A percentile compares a stretch with the other conserved stretches of the same genome.
These are phyloP conservation scores for Trypanosoma avium DNA, from an alignment of 208 protist species.

Conservation along the genomic window DNA sequence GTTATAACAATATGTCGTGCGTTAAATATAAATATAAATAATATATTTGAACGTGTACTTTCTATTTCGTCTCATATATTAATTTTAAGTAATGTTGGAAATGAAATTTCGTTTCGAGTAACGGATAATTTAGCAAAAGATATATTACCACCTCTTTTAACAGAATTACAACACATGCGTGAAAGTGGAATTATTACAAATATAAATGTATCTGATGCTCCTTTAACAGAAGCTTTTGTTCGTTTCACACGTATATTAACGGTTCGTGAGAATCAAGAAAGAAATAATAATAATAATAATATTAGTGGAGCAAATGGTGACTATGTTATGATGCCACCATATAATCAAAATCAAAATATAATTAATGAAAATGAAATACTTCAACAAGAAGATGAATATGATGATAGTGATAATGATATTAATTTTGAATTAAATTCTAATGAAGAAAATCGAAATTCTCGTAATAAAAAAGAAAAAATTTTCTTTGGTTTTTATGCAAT, in stretches of 20 bases:
- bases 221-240: conserved; percentile 19
- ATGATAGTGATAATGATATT: background rate
- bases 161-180: conserved; percentile 3
- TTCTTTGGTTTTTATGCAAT: background rate
- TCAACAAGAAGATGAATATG: background rate
- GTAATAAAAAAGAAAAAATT: background rate
- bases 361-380: background rate
- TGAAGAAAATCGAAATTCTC: background rate
- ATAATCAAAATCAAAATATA: background rate
- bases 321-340: conserved; percentile 4
- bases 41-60: conserved; percentile 8
- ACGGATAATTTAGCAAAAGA: background rate
- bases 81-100: conserved; percentile 19
- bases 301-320: background rate
- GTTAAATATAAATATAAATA: background rate
- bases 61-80: conserved; percentile 3
- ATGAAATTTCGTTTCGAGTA: conserved; percentile 23
- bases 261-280: background rate
- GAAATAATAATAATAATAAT: background rate
- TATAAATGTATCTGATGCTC: conserved; percentile 28
- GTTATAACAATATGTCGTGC: conserved; percentile 18
- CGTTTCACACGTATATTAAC: conserved; percentile 4
- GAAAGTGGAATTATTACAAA: conserved; percentile 11
- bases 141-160: conserved; percentile 11
- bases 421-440: background rate